Evolutionary conservation across 805 yeast species (phyloP), one percentile per base, ranked within the genome.

Genomic region (Metschnikowia amazonensis): DNA sequence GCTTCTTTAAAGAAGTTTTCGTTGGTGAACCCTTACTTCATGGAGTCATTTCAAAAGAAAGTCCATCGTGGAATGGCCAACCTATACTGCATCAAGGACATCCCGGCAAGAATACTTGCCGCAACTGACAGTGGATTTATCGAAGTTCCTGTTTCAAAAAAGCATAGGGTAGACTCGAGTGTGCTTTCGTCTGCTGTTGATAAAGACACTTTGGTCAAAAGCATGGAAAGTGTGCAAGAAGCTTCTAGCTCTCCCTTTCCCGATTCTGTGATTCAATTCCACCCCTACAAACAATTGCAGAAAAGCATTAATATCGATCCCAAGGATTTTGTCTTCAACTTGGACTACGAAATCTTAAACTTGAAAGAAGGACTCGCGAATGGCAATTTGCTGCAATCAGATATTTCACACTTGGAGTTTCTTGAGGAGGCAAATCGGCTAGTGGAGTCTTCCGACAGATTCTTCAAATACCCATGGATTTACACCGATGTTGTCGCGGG

Each of bases 391-490:
- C 45, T 48, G 34, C 24, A 40, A 0, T 47, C 56, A 14, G 64
- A 66, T 27, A 38, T 41, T 21, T 50, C 56, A 23, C 64, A 65
- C 43, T 57, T 66, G 27, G 49, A 57, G n/a, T 67, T 67, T 27
- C 49, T 68, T 17, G 57, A 64, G 44, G 48, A 56, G 33, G 60
- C 70, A 9, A 60, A 49, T 43, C 16, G 32, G 11, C 28, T 45
- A 7, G 61, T 51, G 13, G 62, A 57, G 36, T 23, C 43, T 27
- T 53, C 67, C 8, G 70, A 64, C 50, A 52, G 64, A 25, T 65
- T 57, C 46, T 68, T 68, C 59, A 66, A 68, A 47, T 68, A 68
- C 48, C 71, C 73, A 7, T 68, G 73, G 73, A 67, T 68, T 25
- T 52, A 56, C 36, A 52, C 68, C 36, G 73, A 68, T 51, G 50